Base-by-base conservation (phyloP, 1,284 basidiomycete genomes). In the Meripilus lineatus region DNA sequence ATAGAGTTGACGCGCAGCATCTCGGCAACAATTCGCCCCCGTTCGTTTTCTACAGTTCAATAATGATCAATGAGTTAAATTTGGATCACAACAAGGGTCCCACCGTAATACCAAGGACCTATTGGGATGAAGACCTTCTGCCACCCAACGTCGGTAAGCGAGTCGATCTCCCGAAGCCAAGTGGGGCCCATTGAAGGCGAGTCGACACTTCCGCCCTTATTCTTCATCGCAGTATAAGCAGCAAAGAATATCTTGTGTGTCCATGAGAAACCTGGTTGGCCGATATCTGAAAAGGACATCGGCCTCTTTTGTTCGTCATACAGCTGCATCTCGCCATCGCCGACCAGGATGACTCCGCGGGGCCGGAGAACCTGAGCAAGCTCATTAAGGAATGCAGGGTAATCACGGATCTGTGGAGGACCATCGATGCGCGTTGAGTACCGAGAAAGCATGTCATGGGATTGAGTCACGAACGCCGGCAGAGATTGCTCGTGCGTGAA, bases 271-370 rank as follows among this genome's bases (percentile, higher is more conserved):
- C 49, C 56, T 2, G 56, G 55, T 10, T 53, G 38, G 11, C 55
- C 60, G 38, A 51, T 52, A 20, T 60, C 58, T 2, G 52, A 44
- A 39, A 55, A 63, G 1, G 62, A 39, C 17, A 66, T 39, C 4
- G 61, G 57, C 20, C 51, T 52, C 39, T 54, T 48, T 26, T 56
- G 44, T 39, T 64, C 63, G 48, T 67, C 62, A 48, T 59, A 67
- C 3, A 65, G 47, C 40, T 64, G 63, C 56, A 65, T 59, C 17
- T 67, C 65, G 11, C 62, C 62, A 46, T 65, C 65, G 2, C 58
- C 63, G 7, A 62, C 40, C 1, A 65, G 47, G 11, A 64, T 42
- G 13, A 65, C 56, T 2, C 65, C 65, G 3, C 60, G 59, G 5
- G 64, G 63, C 3, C 63, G 58, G 15, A 67, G 46, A 2, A 54